Base-by-base conservation (phyloP, 1,284 basidiomycete genomes). In the Boletellus sp. region DNA sequence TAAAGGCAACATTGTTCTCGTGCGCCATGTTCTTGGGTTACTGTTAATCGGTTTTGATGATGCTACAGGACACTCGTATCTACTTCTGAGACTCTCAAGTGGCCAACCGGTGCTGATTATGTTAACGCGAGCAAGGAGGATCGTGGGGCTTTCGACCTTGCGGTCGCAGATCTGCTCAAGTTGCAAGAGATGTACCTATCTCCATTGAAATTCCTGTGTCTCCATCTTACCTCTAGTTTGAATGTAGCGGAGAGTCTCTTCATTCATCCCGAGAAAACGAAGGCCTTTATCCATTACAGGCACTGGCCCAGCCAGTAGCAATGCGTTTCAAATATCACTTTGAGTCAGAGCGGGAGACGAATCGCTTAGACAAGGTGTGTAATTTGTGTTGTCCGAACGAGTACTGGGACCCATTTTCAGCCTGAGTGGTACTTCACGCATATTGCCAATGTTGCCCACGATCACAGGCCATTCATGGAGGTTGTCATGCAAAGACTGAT, bases 351-450 rank as follows among this genome's bases (percentile, higher is more conserved):
- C 78, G 92, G 33, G 81, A 86, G 55, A 99, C 96, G 0, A 99
- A 97, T 69, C 80, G 93, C 44, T 71, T 96, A 7, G 96, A 98
- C 74, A 99, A 97, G 81, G 92, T 89, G 42, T 26, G 59, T 39
- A 46, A 54, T 7, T 15, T 32, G 8, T 44, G 26, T 36, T 28
- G 18, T 42, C 19, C 12, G 4, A 35, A 18, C n/a, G 38, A 42
- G 35, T 33, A 4, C 5, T 35, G 12, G 41, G 42, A 30, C 35
- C 24, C 37, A 30, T 48, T 45, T 39, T 41, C 63, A 94, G 90
- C 96, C 96, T 1, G 97, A 98, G 69, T 99, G 96, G 93, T 97
- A 91, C 61, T 90, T 99, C 61, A 88, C 91, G 3, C 91, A 97
- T 67, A 78, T 98, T 16, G 76, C 91, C 26, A 92, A 97, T 61